A percentile compares a stretch with the other conserved stretches of the same genome.
phyloP scores from a whole-genome alignment of 768 basidiomycete genomes.

The Rubroboletus satanas region DNA sequence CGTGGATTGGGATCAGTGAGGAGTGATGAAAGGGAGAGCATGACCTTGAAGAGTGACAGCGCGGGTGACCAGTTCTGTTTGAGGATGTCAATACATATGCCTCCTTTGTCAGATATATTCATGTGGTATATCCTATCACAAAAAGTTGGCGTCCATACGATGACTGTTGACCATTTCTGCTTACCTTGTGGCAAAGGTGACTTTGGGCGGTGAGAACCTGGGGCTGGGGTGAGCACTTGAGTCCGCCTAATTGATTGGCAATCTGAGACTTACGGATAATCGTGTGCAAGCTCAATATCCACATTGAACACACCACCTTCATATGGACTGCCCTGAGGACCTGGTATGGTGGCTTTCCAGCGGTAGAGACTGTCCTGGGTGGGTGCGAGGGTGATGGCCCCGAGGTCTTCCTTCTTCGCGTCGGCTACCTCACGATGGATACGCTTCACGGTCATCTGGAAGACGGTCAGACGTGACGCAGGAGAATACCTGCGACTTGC shows the following conservation, averaged over 20 bases:
- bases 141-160: neutral
- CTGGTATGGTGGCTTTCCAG: constrained; percentile 78
- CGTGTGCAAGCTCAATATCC: constrained; percentile 58
- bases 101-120: constrained; percentile 79
- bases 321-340: constrained; percentile 78
- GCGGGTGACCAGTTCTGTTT: constrained; percentile 96
- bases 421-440: constrained; percentile 82
- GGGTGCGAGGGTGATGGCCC: constrained; percentile 65
- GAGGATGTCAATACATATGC: constrained; percentile 85
- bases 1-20: constrained; percentile 93
- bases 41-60: constrained; percentile 89
- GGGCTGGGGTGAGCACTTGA: neutral
- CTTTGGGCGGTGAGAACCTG: constrained; percentile 78
- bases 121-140: constrained; percentile 77
- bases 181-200: constrained; percentile 70
- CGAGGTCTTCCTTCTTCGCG: constrained; percentile 78
- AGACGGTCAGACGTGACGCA: constrained; percentile 3
- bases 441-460: constrained; percentile 68
- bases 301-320: constrained; percentile 75
- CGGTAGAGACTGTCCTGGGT: constrained; percentile 59
- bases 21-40: constrained; percentile 88
- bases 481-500: constrained; percentile 9
- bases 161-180: constrained; percentile 8
- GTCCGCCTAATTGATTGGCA: constrained; percentile 1
- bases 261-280: constrained; percentile 62